Evolutionary conservation across 2,329 filamentous ascomycete genomes (phyloP).

Genomic region (Sporothrix pseudoabietina): DNA sequence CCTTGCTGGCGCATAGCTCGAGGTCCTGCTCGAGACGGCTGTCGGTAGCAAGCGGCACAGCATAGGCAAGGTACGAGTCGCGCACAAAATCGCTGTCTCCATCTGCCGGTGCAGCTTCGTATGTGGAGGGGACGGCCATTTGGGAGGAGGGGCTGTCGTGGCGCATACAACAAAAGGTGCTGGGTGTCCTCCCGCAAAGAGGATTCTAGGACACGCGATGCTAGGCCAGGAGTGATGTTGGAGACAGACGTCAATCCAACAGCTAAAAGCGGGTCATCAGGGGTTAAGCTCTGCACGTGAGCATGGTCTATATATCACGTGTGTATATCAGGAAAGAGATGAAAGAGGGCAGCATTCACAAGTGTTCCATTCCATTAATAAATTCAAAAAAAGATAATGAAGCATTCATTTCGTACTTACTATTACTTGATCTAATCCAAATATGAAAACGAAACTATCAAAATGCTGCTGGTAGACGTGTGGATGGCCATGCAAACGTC

Average conservation of each 20-base stretch:
- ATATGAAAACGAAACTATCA: too few relatives aligned
- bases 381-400: neutral
- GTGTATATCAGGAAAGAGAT: neutral
- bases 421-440: too few relatives aligned
- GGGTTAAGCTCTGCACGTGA: slow-evolving; percentile 21
- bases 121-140: slow-evolving; percentile 28
- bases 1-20: slow-evolving; percentile 38
- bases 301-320: neutral
- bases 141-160: neutral
- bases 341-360: neutral
- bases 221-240: slow-evolving; percentile 10
- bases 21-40: slow-evolving; percentile 58
- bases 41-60: slow-evolving; percentile 60
- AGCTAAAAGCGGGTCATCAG: slow-evolving; percentile 2
- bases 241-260: slow-evolving; percentile 20
- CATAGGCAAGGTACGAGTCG: slow-evolving; percentile 61
- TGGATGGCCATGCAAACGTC: neutral
- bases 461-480: neutral
- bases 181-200: slow-evolving; percentile 17
- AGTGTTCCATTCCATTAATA: neutral
- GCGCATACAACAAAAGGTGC: neutral
- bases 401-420: too few relatives aligned
- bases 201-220: slow-evolving; percentile 24
- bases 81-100: slow-evolving; percentile 54
- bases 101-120: slow-evolving; percentile 22